Conservation (phyloP, 2,329 filamentous ascomycete species). For the Penicillium polonicum region DNA sequence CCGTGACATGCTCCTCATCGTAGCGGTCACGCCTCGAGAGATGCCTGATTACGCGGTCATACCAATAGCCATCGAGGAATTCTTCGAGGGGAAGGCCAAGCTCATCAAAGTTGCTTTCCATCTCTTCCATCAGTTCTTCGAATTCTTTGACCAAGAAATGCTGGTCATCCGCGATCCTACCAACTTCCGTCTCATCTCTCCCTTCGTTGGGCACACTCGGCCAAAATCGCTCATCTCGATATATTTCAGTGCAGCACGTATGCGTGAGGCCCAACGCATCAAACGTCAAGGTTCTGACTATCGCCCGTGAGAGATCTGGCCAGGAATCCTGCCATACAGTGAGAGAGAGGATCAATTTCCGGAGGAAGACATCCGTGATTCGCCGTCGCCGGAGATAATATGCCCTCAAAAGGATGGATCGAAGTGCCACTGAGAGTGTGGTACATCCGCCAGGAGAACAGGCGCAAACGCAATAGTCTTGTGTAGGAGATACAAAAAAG, state of each 20-base stretch:
- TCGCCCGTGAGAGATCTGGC: not conserved
- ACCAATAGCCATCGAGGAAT: slow-evolving; percentile 10
- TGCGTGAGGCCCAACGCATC: slow-evolving; percentile 11
- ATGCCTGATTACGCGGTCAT: slow-evolving; percentile 1
- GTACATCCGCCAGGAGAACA: slow-evolving; percentile 12
- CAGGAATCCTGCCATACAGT: not conserved
- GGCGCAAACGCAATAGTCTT: slow-evolving; percentile 12
- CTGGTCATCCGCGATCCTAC: slow-evolving; percentile 6
- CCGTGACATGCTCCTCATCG: slow-evolving; percentile 5
- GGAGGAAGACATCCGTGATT: not conserved
- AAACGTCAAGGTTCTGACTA: slow-evolving; percentile 13
- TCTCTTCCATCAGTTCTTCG: slow-evolving; percentile 2
- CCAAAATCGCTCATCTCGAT: rapidly evolving
- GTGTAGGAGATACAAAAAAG: not conserved
- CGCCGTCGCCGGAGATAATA: too few species aligned
- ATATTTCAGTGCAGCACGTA: not conserved
- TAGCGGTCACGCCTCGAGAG: slow-evolving; percentile 4
- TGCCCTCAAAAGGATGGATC: not conserved
- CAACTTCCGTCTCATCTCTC: not conserved
- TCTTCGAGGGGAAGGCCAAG: slow-evolving; percentile 4
- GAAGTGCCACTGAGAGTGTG: not conserved
- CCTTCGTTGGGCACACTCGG: not conserved
- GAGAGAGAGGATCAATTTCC: not conserved
- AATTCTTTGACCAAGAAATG: not conserved
- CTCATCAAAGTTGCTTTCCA: slow-evolving; percentile 4